Conservation (phyloP, 1,284 basidiomycete species). For the Apiotrichum mycotoxinovorans region DNA sequence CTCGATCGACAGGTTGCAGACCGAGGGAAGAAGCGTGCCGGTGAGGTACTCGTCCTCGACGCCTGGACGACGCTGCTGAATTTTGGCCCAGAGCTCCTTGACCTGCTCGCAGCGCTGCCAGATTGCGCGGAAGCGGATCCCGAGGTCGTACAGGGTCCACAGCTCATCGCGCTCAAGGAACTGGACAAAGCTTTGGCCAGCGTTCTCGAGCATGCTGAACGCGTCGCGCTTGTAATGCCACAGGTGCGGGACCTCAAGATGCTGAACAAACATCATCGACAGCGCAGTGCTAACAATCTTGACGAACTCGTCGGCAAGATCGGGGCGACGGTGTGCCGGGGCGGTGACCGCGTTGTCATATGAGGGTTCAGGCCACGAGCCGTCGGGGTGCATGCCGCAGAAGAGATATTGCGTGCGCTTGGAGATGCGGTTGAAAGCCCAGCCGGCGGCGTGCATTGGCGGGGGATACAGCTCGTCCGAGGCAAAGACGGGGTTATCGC, state of each 20-base stretch:
- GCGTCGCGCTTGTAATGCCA: conserved; percentile 86
- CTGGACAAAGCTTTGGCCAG: conserved; percentile 51
- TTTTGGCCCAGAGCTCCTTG: conserved; percentile 59
- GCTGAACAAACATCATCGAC: conserved; percentile 77
- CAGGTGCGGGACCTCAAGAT: conserved; percentile 89
- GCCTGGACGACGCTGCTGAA: conserved; percentile 38
- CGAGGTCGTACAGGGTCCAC: conserved; percentile 81
- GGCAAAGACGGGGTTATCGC: conserved; percentile 61
- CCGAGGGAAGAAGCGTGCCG: conserved; percentile 32
- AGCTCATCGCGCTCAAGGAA: conserved; percentile 74
- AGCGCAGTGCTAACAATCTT: conserved; percentile 76
- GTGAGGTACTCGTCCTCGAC: conserved; percentile 44
- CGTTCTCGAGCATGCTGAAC: conserved; percentile 41
- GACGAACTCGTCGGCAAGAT: conserved; percentile 68
- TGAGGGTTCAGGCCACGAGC: conserved; percentile 35
- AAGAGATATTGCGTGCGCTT: conserved; percentile 61
- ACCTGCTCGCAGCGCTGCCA: conserved; percentile 68
- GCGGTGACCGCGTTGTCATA: conserved; percentile 53
- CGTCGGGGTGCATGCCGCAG: conserved; percentile 30
- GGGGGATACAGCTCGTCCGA: conserved; percentile 55
- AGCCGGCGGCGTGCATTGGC: conserved; percentile 74
- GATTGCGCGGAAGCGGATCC: conserved; percentile 80
- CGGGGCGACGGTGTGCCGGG: conserved; percentile 43
- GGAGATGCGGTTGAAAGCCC: conserved; percentile 85
- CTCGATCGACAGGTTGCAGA: conserved; percentile 61